Evolutionary conservation across 345 rosid species (phyloP), one percentile per base, ranked within the genome.

Genomic region (Hypericum perforatum): DNA sequence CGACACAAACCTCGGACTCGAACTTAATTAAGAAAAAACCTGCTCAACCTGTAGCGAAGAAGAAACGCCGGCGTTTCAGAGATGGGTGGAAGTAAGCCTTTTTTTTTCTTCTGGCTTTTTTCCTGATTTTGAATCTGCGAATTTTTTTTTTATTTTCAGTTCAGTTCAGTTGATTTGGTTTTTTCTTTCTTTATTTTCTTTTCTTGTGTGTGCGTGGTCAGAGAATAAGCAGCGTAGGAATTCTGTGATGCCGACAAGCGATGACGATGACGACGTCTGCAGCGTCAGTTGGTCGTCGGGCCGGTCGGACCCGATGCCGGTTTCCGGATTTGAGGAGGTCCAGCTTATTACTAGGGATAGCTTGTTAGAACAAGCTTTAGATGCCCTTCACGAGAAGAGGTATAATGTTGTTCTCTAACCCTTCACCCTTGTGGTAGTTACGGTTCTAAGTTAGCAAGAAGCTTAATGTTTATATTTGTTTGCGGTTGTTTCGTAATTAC

Each of bases 321-420:
- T 59, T 53, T 59, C 57, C 5, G 85, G 69, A 42, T 63, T 49
- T 37, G 96, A 82, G 38, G 95, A 81, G 39, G 86, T 75, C 56
- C 77, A 78, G 46, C 13, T 83, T 53, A 77, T 74, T 45, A 82
- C n/a, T n/a, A n/a, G 77, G 64, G 96, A 85, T 71, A 64, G 56
- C 63, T 59, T 79, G 59, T 66, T 91, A 22, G 96, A 85, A 53
- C 77, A 81, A 70, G 84, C 96, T 60, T 72, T 91, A 2, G 98
- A 91, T 74, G 88, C 83, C 63, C 66, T 87, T 43, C 85, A 62
- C 39, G 96, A 83, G 74, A 88, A 83, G 64, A 78, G 96, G 98
- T n/a, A n/a, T 40, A n/a, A 7, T 13, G 7, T 55, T 36, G 61
- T 16, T 12, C 12, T 7, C 52, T 13, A 42, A 15, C 0, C 22